phyloP scores from a whole-genome alignment of 176 grass and related monocot genomes.

The Oryza rufipogon region DNA sequence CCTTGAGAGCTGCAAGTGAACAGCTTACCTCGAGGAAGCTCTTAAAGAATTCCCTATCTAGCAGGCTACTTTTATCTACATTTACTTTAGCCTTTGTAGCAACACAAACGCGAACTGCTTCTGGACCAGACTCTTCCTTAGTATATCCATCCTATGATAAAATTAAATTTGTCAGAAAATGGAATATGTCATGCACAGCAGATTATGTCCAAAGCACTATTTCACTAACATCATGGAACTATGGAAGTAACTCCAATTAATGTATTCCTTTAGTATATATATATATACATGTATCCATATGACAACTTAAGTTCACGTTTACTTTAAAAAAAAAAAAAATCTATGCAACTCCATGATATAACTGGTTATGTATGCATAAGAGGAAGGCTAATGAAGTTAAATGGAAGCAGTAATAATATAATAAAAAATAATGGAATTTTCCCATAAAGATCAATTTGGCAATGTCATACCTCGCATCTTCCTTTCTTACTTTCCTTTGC shows the following conservation, averaged over 20 bases:
- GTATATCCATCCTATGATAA: conserved; percentile 80
- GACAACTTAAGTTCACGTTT: neutral
- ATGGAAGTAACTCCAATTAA: conserved; percentile 1
- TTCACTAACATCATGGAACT: neutral
- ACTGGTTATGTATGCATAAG: neutral
- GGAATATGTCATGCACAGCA: conserved; percentile 7
- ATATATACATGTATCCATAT: neutral
- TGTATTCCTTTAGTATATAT: neutral
- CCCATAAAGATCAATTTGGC: conserved; percentile 9
- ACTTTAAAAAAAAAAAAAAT: neutral
- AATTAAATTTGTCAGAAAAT: neutral
- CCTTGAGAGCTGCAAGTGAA: neutral
- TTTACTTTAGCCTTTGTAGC: conserved; percentile 71
- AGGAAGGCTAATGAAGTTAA: conserved; percentile 13
- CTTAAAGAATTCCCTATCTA: conserved; percentile 66
- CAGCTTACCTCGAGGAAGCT: conserved; percentile 73
- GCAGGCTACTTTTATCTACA: conserved; percentile 45
- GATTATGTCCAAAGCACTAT: neutral
- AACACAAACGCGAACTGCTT: conserved; percentile 62
- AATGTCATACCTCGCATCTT: conserved; percentile 71
- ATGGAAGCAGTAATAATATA: neutral
- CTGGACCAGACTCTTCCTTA: conserved; percentile 66
- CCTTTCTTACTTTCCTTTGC: conserved; percentile 62
- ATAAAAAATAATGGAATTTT: neutral
- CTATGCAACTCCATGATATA: neutral